Percentiles rank a stretch among this genome's conserved stretches.
These are phyloP conservation scores for Acanthamoeba polyphaga DNA, from an alignment of 208 protist genomes.

Conservation along the genomic window DNA sequence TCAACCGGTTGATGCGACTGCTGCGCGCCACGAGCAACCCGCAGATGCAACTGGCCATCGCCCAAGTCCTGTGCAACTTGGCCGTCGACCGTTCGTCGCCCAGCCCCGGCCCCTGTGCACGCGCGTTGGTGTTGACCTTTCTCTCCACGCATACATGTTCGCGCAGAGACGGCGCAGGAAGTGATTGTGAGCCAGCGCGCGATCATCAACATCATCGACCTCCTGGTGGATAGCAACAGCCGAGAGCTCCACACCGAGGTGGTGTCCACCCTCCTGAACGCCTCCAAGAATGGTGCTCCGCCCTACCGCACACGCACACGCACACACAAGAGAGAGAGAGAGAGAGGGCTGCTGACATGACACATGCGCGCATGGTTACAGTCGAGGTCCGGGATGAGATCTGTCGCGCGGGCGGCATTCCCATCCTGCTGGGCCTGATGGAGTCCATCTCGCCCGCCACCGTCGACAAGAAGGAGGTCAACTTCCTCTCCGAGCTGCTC, in stretches of 20 bases:
- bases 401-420: constrained; percentile 15
- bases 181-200: not conserved
- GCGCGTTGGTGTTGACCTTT: not conserved
- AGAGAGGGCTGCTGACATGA: no score
- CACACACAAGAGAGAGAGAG: no score
- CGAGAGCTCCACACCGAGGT: constrained; percentile 3
- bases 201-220: constrained; percentile 36
- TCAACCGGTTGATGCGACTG: not conserved
- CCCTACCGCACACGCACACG: not conserved
- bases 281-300: not conserved
- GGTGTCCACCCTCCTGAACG: constrained; percentile 24
- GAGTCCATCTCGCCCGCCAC: not conserved
- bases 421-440: constrained; percentile 2
- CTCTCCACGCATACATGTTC: not conserved
- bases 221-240: not conserved
- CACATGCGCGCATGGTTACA: not conserved
- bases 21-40: not conserved
- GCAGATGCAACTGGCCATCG: not conserved
- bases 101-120: no score
- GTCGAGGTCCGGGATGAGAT: constrained; percentile 40
- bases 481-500: constrained; percentile 30
- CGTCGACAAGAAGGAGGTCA: constrained; percentile 1
- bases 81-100: not conserved
- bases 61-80: constrained; percentile 16
- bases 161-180: not conserved